phyloP scores from a whole-genome alignment of 2,329 filamentous ascomycete genomes.

The Phyllosticta paracitricarpa region DNA sequence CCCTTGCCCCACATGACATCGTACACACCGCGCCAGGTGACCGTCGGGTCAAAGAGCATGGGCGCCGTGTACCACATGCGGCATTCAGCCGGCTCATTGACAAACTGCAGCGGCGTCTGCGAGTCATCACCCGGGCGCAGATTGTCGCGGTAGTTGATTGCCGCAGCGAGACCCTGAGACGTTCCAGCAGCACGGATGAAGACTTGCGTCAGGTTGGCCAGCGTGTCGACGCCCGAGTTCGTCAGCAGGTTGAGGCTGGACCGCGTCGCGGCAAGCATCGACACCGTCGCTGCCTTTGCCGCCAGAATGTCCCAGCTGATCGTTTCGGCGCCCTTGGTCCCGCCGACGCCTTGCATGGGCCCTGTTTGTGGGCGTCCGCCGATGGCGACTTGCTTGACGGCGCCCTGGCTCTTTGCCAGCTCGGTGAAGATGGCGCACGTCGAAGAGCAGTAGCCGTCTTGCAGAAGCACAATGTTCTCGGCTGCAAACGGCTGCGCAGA shows the following conservation, averaged over 20 bases:
- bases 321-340: conserved; percentile 34
- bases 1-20: conserved; percentile 21
- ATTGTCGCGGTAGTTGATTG: conserved; percentile 26
- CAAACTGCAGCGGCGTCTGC: conserved; percentile 46
- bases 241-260: conserved; percentile 17
- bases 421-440: conserved; percentile 40
- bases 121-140: conserved; percentile 16
- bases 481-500: conserved; percentile 25
- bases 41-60: conserved; percentile 42
- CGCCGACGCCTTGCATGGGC: conserved; percentile 36
- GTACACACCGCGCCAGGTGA: conserved; percentile 40
- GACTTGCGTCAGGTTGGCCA: not conserved
- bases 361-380: conserved; percentile 32
- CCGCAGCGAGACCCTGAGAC: conserved; percentile 5
- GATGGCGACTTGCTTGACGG: conserved; percentile 32
- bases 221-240: conserved; percentile 15
- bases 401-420: conserved; percentile 35
- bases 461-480: conserved; percentile 31
- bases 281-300: not conserved
- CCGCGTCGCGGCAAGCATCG: not conserved
- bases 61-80: conserved; percentile 48
- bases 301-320: conserved; percentile 11
- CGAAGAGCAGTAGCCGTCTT: conserved; percentile 37
- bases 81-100: conserved; percentile 52
- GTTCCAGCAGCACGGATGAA: not conserved